Base-by-base conservation (phyloP, 1,284 basidiomycete genomes). In the Moniliophthora roreri region DNA sequence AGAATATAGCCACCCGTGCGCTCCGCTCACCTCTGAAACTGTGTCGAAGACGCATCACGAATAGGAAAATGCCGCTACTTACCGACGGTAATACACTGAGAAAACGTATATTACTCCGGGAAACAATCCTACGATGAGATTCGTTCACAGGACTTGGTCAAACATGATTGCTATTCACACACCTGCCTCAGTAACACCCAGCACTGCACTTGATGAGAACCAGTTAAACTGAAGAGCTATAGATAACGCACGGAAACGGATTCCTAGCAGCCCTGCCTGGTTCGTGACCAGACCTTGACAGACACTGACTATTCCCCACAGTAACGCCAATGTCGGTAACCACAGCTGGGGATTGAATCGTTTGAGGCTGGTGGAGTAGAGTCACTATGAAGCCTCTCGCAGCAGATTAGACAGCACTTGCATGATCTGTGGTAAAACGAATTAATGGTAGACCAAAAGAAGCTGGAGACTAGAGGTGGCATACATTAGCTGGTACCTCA, bases 401-500 rank as follows among this genome's bases (percentile, higher is more conserved):
- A 11, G n/a, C n/a, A n/a, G n/a, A n/a, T 32, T 11, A 32, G 28
- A 6, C 28, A 32, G 28, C 11, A 32, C 28, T 32, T 32, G 28
- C 28, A 32, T 55, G 39, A 35, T 5, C 21, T 23, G 13, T 20
- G 3, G 40, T 15, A 48, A 48, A 20, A 16, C 7, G 28, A 35
- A 23, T 26, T 57, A 63, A 59, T 66, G 76, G 74, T 77, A 65
- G 50, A 78, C 78, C 77, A 77, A 54, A 9, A 50, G 37, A 9
- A 50, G 40, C 20, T 8, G 28, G 23, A 18, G 42, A n/a, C 57
- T 13, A 16, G 10, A 65, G 52, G 23, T n/a, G 21, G 71, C 82
- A 62, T 65, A 91, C 81, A 68, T 88, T 84, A 49, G 77, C 67
- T 1, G 87, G 88, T 13, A 89, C 80, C 66, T 89, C 87, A 59